Evolutionary conservation across 495 filamentous ascomycete species (phyloP), one percentile per base, ranked within the genome.

Genomic region (Daldinia grandis): DNA sequence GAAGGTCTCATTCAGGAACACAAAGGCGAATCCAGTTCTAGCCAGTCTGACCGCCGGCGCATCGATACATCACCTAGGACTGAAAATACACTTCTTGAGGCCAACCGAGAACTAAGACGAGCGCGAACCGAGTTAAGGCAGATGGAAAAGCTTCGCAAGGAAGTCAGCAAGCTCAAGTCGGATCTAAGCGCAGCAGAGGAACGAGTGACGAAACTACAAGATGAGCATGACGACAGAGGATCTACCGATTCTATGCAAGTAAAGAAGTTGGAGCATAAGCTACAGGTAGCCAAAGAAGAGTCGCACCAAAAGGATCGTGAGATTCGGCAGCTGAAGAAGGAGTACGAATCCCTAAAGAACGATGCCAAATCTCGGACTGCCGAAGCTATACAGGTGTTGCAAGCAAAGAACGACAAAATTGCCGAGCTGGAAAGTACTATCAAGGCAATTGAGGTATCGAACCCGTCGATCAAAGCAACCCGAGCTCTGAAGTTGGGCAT

Each of bases 381-480:
- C 71, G 79, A 87, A 81, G 78, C 86, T 57, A 78, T 87, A 71
- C 68, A 86, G 60, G 84, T 90, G 33, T 80, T 88, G 49, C 82
- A 89, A 57, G 88, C 85, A 72, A 91, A 91, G 31, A 88, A 92
- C 62, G 83, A 85, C 58, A 91, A 90, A 72, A 88, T 88, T 12
- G 81, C 85, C 5, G 83, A 85, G 19, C 80, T 92, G 8, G 74
- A 73, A 31, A 63, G 66, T 35, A 53, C 42, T 9, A 60, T 70
- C 5, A 75, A 67, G 38, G 28, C 40, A 12, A 51, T 77, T 0
- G 67, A 75, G 33, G 42, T 58, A n/a, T 53, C 49, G 7, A 62
- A 58, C 44, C 47, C 67, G 55, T 61, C 62, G 37, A 38, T 51
- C 17, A 73, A 44, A 44, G 65, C 68, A 33, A 73, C 67, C 15